A percentile compares a stretch with the other conserved stretches of the same genome.
These are phyloP conservation scores for Vitis rotundifolia DNA, from an alignment of 164 flowering plant genomes.

Conservation along the genomic window DNA sequence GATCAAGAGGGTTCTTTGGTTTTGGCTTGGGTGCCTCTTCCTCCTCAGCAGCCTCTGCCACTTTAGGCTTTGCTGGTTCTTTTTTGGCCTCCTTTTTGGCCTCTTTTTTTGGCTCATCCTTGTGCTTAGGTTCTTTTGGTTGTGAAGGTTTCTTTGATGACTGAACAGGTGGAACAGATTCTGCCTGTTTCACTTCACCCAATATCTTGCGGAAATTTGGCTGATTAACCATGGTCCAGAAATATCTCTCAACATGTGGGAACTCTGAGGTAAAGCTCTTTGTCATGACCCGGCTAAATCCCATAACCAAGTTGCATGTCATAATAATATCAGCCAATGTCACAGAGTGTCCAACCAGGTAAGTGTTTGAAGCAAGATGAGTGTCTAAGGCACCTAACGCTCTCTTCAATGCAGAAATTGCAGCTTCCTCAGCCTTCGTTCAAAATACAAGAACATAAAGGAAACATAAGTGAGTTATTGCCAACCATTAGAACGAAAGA, in stretches of 20 bases:
- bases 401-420: constrained; percentile 73
- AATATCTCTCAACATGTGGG: constrained; percentile 95
- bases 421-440: constrained; percentile 65
- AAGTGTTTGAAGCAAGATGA: constrained; percentile 79
- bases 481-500: neutral
- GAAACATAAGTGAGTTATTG: too few relatives aligned
- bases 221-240: constrained; percentile 95
- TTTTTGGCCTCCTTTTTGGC: constrained; percentile 49
- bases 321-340: constrained; percentile 59
- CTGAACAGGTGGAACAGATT: constrained; percentile 56
- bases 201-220: constrained; percentile 69
- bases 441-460: constrained; percentile 1
- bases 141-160: constrained; percentile 44
- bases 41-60: constrained; percentile 50
- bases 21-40: constrained; percentile 97
- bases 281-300: constrained; percentile 52
- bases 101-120: constrained; percentile 44
- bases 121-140: constrained; percentile 61
- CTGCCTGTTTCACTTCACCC: constrained; percentile 85
- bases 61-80: constrained; percentile 48
- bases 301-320: constrained; percentile 64
- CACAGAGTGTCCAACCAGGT: constrained; percentile 47
- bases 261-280: constrained; percentile 83
- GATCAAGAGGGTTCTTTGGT: constrained; percentile 90
- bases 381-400: constrained; percentile 65